Evolutionary conservation across 2,329 filamentous ascomycete species (phyloP), one percentile per base, ranked within the genome.

Genomic region (Talaromyces islandicus): DNA sequence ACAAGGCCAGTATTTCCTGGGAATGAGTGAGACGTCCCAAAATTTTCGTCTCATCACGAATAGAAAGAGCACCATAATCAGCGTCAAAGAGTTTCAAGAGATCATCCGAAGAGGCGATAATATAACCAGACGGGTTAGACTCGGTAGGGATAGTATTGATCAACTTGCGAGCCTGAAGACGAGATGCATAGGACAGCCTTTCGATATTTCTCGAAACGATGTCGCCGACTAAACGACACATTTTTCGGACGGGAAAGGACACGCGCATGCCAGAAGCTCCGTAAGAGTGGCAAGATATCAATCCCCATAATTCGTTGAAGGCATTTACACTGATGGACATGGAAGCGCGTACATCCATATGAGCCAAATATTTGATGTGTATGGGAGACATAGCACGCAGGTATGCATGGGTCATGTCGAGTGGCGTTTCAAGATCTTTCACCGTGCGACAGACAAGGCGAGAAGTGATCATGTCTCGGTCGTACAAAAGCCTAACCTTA

Each of bases 321-420:
- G 90, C 90, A 64, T 91, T 94, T 69, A 96, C 90, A 1, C 91
- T 95, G 62, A 96, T 92, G 0, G 91, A 96, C 91, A 96, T 96
- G 64, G 91, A 96, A 0, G 91, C 91, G n/a, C 91, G 86, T 0
- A 96, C 91, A 7, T 87, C 88, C 92, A 96, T 96, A 70, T 96
- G 92, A 6, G 78, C 83, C 3, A 96, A 80, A 67, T 96, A 96
- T 69, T 95, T 95, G 58, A 96, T 74, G 69, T 94, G 91, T 48
- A 96, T 92, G 0, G 92, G 91, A 0, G 91, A 95, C 85, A 96
- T 96, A 63, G 92, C 91, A 58, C 92, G 85, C 1, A 96, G 82
- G 69, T 95, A 94, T 0, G 88, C 84, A 68, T 94, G 89, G 1
- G 89, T 94, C 72, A 96, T 86, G 70, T 96, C 91, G 4, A 96